Evolutionary conservation across 768 basidiomycete species (phyloP).

Genomic region (Cyathus striatus): DNA sequence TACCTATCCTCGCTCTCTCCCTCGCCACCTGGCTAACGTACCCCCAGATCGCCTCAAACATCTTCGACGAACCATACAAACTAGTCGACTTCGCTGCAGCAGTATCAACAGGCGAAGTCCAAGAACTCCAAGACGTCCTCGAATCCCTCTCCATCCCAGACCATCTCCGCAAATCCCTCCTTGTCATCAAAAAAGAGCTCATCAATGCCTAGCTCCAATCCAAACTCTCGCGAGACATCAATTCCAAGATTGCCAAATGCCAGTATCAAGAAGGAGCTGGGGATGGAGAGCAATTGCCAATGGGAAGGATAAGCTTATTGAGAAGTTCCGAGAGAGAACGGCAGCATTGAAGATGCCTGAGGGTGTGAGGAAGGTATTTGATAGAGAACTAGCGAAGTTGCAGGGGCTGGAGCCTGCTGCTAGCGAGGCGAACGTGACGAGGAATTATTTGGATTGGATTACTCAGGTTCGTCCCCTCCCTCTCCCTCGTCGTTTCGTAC

Average conservation of each 20-base stretch:
- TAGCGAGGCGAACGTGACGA: slow-evolving; percentile 88
- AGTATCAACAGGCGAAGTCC: slow-evolving; percentile 87
- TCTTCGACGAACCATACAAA: slow-evolving; percentile 96
- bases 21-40: slow-evolving; percentile 86
- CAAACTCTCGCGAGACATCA: slow-evolving; percentile 90
- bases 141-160: slow-evolving; percentile 86
- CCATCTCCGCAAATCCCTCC: slow-evolving; percentile 80
- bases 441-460: slow-evolving; percentile 93
- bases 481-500: slow-evolving; percentile 1
- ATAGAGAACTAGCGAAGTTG: slow-evolving; percentile 91
- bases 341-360: slow-evolving; percentile 84
- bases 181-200: slow-evolving; percentile 95
- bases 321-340: slow-evolving; percentile 88
- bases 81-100: slow-evolving; percentile 97
- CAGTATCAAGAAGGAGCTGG: slow-evolving; percentile 94
- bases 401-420: slow-evolving; percentile 86
- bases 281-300: slow-evolving; percentile 95
- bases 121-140: slow-evolving; percentile 90
- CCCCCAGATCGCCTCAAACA: slow-evolving; percentile 56
- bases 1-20: slow-evolving; percentile 43
- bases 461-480: slow-evolving; percentile 50
- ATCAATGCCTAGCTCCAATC: slow-evolving; percentile 94
- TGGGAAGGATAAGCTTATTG: slow-evolving; percentile 90
- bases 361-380: slow-evolving; percentile 86
- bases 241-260: slow-evolving; percentile 90